Conservation (phyloP, 495 filamentous ascomycete genomes). For the Rostrohypoxylon terebratum region DNA sequence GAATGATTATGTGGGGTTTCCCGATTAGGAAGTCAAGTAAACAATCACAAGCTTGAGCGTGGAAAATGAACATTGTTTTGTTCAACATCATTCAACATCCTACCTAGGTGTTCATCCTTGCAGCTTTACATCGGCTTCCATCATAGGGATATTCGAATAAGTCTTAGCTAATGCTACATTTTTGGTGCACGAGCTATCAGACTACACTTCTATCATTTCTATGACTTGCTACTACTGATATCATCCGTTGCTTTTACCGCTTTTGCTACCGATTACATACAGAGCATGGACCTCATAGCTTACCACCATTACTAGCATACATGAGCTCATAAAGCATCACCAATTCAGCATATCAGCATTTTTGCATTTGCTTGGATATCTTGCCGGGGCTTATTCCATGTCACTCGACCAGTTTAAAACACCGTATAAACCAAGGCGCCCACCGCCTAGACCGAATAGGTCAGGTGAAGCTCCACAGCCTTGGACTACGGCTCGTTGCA, state of each 20-base stretch:
- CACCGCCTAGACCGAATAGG: slow-evolving; percentile 26
- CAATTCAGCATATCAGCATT: slow-evolving; percentile 16
- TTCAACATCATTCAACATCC: neutral
- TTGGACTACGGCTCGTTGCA: slow-evolving; percentile 69
- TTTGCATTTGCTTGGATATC: slow-evolving; percentile 15
- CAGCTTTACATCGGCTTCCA: neutral
- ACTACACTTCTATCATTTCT: slow-evolving; percentile 20
- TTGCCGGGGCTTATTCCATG: slow-evolving; percentile 26
- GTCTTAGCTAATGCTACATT: neutral
- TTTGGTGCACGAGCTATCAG: neutral
- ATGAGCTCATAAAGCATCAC: slow-evolving; percentile 11
- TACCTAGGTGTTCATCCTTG: slow-evolving; percentile 23
- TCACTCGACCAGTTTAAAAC: slow-evolving; percentile 18
- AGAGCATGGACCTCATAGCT: slow-evolving; percentile 7
- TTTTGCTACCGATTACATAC: neutral
- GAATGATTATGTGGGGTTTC: slow-evolving; percentile 22
- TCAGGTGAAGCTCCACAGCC: slow-evolving; percentile 46
- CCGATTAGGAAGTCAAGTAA: slow-evolving; percentile 48
- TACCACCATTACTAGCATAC: slow-evolving; percentile 5
- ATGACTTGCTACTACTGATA: neutral
- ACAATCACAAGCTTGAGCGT: slow-evolving; percentile 28
- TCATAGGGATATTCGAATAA: neutral
- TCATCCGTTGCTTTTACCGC: slow-evolving; percentile 18
- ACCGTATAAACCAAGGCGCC: slow-evolving; percentile 33
- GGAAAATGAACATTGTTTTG: slow-evolving; percentile 1